phyloP scores from a whole-genome alignment of 352 stramenopile species.

The Globisporangium irregulare region DNA sequence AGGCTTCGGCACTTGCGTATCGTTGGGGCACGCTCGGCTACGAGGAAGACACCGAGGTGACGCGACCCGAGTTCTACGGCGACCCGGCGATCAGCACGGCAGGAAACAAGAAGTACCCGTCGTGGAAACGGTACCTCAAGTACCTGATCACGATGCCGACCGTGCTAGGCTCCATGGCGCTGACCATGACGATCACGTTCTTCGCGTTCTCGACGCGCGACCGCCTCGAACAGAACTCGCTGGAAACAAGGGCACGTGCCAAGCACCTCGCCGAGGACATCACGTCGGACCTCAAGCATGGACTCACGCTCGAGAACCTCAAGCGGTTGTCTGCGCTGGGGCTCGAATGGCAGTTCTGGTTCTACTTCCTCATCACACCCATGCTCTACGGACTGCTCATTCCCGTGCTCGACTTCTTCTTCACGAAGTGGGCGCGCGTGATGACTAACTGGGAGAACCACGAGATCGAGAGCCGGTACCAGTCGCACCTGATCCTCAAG shows the following conservation, averaged over 20 bases:
- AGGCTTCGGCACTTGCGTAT: constrained; percentile 78
- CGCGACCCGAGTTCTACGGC: constrained; percentile 80
- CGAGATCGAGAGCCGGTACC: constrained; percentile 76
- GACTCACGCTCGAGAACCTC: constrained; percentile 63
- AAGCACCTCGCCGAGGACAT: constrained; percentile 48
- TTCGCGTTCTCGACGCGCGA: constrained; percentile 77
- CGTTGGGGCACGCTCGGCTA: constrained; percentile 89
- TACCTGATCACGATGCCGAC: constrained; percentile 68
- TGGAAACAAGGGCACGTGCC: constrained; percentile 43
- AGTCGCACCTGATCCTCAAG: constrained; percentile 96
- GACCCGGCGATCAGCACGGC: constrained; percentile 34
- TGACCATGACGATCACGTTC: constrained; percentile 58
- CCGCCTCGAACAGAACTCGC: constrained; percentile 54
- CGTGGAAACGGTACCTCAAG: constrained; percentile 75
- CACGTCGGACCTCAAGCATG: constrained; percentile 29
- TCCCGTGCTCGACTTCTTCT: constrained; percentile 68
- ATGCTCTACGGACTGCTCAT: constrained; percentile 86
- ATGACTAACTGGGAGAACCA: constrained; percentile 96
- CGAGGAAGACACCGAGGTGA: constrained; percentile 85
- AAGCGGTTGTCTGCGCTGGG: constrained; percentile 53
- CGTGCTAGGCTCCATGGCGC: constrained; percentile 52
- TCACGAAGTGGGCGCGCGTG: constrained; percentile 82
- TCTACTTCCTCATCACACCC: constrained; percentile 83
- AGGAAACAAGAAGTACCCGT: constrained; percentile 47
- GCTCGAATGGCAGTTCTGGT: constrained; percentile 76